Evolutionary conservation across 306 rosid species (phyloP), one percentile per base, ranked within the genome.

Genomic region (Sicyos edulis): DNA sequence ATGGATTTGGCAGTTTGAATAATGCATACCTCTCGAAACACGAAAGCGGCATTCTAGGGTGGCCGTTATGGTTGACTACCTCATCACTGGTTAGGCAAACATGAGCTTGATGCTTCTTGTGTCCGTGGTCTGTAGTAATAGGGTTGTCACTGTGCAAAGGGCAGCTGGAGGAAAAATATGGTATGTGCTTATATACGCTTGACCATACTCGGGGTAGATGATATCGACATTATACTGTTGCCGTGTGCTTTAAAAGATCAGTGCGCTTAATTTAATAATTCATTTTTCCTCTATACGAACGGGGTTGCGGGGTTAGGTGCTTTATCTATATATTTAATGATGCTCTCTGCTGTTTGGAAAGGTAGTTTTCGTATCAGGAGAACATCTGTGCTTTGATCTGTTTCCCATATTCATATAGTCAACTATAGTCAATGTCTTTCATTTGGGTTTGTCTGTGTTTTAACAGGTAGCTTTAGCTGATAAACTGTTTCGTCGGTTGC

Each of bases 21-120:
- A 78, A 91, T 69, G 90, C 95, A 60, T 92, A 92, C 83, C 84
- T 92, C 64, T 80, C 91, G 6, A 80, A 83, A 40, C 97, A 92
- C 53, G 90, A 80, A 55, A 71, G 82, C 15, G 79, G 87, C 56
- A 83, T 88, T 68, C 77, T 85, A 76, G 90, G 93, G 22, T 82
- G 85, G 71, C 73, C 88, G 4, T 60, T 85, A 26, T 88, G 93
- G 93, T 76, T 75, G 64, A 78, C 80, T 61, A 86, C 86, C 34
- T 86, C 91, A 4, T 66, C 82, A 3, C 76, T 82, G 51, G 61
- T 69, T 8, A 82, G 81, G 82, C 83, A 84, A 82, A 76, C 82
- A 37, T 84, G 80, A 79, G 58, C 49, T 14, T 44, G 16, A 11
- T 56, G 15, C 52, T 6, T 40, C 45, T 37, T 37, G 10, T 40